Evolutionary conservation across 1,284 basidiomycete genomes (phyloP).

Genomic region (Ustilago vetiveriae): DNA sequence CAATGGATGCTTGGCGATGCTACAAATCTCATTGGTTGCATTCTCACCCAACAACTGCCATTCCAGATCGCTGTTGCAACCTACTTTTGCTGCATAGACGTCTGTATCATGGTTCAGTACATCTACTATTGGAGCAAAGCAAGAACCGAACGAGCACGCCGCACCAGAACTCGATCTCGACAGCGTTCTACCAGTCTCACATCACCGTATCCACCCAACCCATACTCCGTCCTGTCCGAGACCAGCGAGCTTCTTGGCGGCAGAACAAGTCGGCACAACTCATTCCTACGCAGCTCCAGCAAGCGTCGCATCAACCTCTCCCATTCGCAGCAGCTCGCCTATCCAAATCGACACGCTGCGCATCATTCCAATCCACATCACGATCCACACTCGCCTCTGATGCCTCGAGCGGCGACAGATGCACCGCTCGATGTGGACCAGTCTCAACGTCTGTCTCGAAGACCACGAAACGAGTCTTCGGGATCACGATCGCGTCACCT

Average conservation of each 20-base stretch:
- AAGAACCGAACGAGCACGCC: slow-evolving; percentile 11
- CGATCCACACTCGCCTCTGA: slow-evolving; percentile 5
- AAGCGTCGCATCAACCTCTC: slow-evolving; percentile 12
- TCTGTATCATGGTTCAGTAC: slow-evolving; percentile 53
- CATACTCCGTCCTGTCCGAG: slow-evolving; percentile 34
- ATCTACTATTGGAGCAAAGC: slow-evolving; percentile 45
- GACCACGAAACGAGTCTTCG: slow-evolving; percentile 3
- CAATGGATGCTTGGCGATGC: slow-evolving; percentile 66
- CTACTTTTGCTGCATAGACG: slow-evolving; percentile 62
- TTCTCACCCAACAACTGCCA: slow-evolving; percentile 61
- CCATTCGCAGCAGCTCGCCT: slow-evolving; percentile 16
- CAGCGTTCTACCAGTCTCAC: slow-evolving; percentile 20
- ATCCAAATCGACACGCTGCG: slow-evolving; percentile 1
- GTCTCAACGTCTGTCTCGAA: neutral
- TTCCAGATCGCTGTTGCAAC: slow-evolving; percentile 63
- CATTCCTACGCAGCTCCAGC: slow-evolving; percentile 19
- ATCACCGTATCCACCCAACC: slow-evolving; percentile 19
- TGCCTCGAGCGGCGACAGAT: slow-evolving; percentile 1
- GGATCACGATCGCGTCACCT: slow-evolving; percentile 28
- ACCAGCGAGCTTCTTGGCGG: slow-evolving; percentile 33
- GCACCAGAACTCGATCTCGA: slow-evolving; percentile 1
- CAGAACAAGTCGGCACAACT: slow-evolving; percentile 17
- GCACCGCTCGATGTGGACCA: slow-evolving; percentile 1
- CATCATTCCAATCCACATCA: neutral
- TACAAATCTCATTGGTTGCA: slow-evolving; percentile 62